phyloP scores from a whole-genome alignment of 2,329 filamentous ascomycete genomes.

The Mycosphaerelloides madeirae region DNA sequence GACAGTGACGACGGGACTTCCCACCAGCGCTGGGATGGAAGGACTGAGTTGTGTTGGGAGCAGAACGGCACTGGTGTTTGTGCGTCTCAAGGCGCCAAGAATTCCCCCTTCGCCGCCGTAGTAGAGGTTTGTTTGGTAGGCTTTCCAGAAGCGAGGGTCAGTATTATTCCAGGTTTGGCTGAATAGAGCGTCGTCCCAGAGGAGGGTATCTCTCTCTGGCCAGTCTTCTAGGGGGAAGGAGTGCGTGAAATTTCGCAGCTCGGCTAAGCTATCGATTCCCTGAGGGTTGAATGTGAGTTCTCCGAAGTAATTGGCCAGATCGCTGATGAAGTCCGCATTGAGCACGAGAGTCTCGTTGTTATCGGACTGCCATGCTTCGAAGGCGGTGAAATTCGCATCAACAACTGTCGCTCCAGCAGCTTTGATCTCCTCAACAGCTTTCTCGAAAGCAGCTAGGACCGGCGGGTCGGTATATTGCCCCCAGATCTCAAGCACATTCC shows the following conservation, averaged over 20 bases:
- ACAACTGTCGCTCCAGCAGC: slow-evolving; percentile 18
- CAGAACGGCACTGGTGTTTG: slow-evolving; percentile 58
- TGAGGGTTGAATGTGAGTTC: slow-evolving; percentile 56
- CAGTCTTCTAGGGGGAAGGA: slow-evolving; percentile 52
- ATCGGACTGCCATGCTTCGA: slow-evolving; percentile 39
- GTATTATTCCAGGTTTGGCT: slow-evolving; percentile 53
- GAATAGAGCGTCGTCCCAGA: slow-evolving; percentile 55
- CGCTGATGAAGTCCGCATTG: slow-evolving; percentile 55
- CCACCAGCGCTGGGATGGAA: slow-evolving; percentile 51
- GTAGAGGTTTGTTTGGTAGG: slow-evolving; percentile 51
- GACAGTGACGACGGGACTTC: slow-evolving; percentile 58
- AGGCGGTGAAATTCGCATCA: slow-evolving; percentile 20
- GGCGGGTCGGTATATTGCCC: slow-evolving; percentile 33
- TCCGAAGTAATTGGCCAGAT: slow-evolving; percentile 54
- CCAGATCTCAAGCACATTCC: slow-evolving; percentile 50
- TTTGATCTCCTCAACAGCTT: slow-evolving; percentile 13
- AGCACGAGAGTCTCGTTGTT: slow-evolving; percentile 45
- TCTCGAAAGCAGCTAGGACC: slow-evolving; percentile 40
- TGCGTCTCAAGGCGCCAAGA: slow-evolving; percentile 53
- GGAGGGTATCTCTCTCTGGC: slow-evolving; percentile 54
- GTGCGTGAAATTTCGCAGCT: slow-evolving; percentile 55
- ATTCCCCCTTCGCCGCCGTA: slow-evolving; percentile 57
- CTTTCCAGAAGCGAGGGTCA: slow-evolving; percentile 52
- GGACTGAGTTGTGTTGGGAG: slow-evolving; percentile 51
- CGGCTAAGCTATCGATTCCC: slow-evolving; percentile 48